A percentile compares a stretch with the other conserved stretches of the same genome.
These are phyloP conservation scores for Isochrysis galbana DNA, from an alignment of 78 protist genomes.

Conservation along the genomic window DNA sequence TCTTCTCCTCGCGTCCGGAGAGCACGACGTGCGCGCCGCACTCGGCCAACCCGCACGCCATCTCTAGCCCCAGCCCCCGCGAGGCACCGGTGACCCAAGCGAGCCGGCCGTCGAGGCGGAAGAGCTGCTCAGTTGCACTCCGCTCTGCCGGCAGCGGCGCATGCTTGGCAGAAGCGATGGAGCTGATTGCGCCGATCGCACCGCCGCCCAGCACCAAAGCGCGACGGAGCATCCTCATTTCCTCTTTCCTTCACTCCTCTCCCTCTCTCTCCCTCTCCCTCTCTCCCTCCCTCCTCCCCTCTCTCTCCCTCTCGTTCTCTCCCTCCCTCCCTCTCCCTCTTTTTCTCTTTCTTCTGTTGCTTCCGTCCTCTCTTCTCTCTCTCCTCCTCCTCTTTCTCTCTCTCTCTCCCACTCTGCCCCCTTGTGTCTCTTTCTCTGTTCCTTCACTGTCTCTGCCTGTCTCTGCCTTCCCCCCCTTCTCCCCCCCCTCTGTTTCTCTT, in stretches of 20 bases:
- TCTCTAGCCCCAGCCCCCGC: neutral
- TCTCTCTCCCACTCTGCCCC: too few species aligned
- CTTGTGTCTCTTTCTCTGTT: neutral
- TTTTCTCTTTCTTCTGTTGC: neutral
- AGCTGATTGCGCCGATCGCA: neutral
- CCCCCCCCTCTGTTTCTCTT: too few species aligned
- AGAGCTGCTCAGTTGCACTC: neutral
- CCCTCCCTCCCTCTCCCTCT: neutral
- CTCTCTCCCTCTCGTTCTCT: neutral
- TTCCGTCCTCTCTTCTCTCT: too few species aligned
- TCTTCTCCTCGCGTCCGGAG: neutral
- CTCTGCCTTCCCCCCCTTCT: too few species aligned
- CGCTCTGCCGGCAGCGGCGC: neutral
- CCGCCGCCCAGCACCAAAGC: neutral
- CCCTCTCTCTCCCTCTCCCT: neutral
- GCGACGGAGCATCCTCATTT: neutral
- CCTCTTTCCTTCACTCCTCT: neutral
- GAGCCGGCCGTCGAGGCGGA: neutral
- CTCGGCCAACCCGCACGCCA: neutral
- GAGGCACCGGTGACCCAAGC: conserved; percentile 12
- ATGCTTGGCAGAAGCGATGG: neutral
- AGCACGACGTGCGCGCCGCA: neutral
- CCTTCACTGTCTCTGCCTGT: neutral
- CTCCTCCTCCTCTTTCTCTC: too few species aligned
- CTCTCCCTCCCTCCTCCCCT: neutral